Evolutionary conservation across 495 filamentous ascomycete species (phyloP), one percentile per base, ranked within the genome.

Genomic region (Penicillium silybi): DNA sequence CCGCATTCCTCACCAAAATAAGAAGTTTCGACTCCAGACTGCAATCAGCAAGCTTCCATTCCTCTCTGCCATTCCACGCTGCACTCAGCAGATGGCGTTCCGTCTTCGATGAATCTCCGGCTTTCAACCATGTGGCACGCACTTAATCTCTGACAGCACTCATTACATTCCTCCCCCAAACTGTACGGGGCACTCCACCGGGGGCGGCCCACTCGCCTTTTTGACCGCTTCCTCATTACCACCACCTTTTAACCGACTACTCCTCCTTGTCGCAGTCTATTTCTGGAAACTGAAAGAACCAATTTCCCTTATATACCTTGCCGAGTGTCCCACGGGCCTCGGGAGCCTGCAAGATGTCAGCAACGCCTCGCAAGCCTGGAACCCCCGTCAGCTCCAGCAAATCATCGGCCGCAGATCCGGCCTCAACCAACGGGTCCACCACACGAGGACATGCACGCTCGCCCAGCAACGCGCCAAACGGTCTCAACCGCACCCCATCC

Each of bases 291-390:
- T n/a, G 16, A 25, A 23, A 19, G 34, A 23, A 20, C 20, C 52
- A 48, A 52, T 58, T 58, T 42, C 48, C 46, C 49, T 20, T 58
- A 53, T 58, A 59, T 59, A 62, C 46, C 29, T 39, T 51, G 10
- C 44, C 44, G 44, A 50, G 48, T 46, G 47, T 52, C 41, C 48
- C 46, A 41, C 48, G 59, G 57, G 50, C 50, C 40, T 57, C 44
- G 59, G 59, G 51, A 52, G 55, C 59, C 54, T 60, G 49, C 50
- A 72, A 49, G 32, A 75, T 75, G 72, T 75, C 72, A 62, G 64
- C 72, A 61, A 65, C 66, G 47, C 67, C 72, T 68, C 72, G 72
- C 60, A 75, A 73, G 57, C 62, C 71, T 61, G 69, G 65, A 61
- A 68, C 66, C 15, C 64, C 69, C 55, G 69, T 57, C 60, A 67